Conservation (phyloP, 371 early-diverging fungal species). For the Syncephalastrum racemosum region DNA sequence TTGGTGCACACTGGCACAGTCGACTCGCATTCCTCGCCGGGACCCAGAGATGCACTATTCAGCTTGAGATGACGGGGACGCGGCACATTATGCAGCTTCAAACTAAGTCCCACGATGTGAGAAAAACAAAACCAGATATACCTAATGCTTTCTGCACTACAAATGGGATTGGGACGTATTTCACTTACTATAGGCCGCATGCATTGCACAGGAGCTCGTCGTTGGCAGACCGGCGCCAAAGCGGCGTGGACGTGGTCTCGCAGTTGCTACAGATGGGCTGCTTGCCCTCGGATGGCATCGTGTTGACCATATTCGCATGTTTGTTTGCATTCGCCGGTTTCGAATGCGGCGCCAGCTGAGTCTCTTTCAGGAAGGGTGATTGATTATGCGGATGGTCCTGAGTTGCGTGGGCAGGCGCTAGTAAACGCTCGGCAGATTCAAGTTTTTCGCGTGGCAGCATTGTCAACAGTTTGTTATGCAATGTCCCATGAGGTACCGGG, state of each 20-base stretch:
- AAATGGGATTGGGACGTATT: background rate
- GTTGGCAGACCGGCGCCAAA: slow-evolving; percentile 91
- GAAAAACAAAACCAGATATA: too few species aligned
- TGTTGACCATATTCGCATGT: slow-evolving; percentile 7
- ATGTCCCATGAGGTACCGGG: slow-evolving; percentile 16
- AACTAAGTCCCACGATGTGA: slow-evolving; percentile 13
- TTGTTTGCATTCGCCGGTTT: background rate
- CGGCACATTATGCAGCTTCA: slow-evolving; percentile 75
- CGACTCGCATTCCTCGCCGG: slow-evolving; percentile 9
- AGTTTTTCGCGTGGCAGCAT: slow-evolving; percentile 34
- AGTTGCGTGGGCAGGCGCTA: slow-evolving; percentile 5
- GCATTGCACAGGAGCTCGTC: slow-evolving; percentile 94
- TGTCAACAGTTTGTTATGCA: slow-evolving; percentile 15
- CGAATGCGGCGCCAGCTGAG: background rate
- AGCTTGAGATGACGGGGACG: slow-evolving; percentile 55
- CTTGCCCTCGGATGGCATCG: slow-evolving; percentile 25
- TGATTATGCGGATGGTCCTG: slow-evolving; percentile 19
- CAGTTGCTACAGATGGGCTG: slow-evolving; percentile 80
- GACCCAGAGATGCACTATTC: slow-evolving; percentile 3
- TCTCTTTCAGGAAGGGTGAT: background rate
- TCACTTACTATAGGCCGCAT: slow-evolving; percentile 85
- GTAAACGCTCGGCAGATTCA: slow-evolving; percentile 15
- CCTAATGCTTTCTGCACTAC: too few species aligned
- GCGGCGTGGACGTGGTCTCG: slow-evolving; percentile 84
- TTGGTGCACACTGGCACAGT: slow-evolving; percentile 70